These are phyloP conservation scores for Paramecium primaurelia DNA, from an alignment of 73 alveolate genomes.

Conservation along the genomic window DNA sequence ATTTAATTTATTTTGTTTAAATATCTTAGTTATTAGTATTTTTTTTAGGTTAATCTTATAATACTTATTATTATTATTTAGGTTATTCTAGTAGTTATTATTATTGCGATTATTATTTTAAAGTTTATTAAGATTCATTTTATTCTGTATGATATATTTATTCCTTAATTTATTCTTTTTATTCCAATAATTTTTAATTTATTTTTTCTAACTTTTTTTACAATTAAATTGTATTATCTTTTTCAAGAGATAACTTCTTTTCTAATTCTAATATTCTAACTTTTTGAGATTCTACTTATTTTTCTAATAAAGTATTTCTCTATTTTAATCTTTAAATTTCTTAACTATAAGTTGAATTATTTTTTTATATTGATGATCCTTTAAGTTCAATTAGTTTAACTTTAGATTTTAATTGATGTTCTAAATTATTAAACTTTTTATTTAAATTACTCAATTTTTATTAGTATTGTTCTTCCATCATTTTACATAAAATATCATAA, in stretches of 20 bases:
- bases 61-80: not conserved
- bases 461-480: constrained; percentile 9
- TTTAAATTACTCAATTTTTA: not conserved
- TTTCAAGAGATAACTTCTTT: not conserved
- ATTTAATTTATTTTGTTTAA: not conserved
- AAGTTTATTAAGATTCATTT: not conserved
- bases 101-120: not conserved
- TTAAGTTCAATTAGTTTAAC: not conserved
- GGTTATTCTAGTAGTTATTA: not conserved
- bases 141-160: not conserved
- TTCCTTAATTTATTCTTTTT: not conserved
- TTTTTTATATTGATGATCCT: not conserved
- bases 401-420: constrained; percentile 33
- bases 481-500: not conserved
- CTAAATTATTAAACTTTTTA: not conserved
- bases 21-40: not conserved
- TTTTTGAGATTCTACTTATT: not conserved
- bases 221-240: not conserved
- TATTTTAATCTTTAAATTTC: constrained; percentile 4
- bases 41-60: not conserved
- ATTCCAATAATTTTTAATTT: not conserved
- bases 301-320: not conserved
- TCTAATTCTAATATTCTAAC: constrained; percentile 1
- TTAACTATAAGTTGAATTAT: not conserved
- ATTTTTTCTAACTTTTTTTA: constrained; percentile 5